Percentiles rank a stretch among this genome's conserved stretches.
Evolutionary conservation across 2,329 filamentous ascomycete species (phyloP).

Genomic region (Sarocladium brachiariae): DNA sequence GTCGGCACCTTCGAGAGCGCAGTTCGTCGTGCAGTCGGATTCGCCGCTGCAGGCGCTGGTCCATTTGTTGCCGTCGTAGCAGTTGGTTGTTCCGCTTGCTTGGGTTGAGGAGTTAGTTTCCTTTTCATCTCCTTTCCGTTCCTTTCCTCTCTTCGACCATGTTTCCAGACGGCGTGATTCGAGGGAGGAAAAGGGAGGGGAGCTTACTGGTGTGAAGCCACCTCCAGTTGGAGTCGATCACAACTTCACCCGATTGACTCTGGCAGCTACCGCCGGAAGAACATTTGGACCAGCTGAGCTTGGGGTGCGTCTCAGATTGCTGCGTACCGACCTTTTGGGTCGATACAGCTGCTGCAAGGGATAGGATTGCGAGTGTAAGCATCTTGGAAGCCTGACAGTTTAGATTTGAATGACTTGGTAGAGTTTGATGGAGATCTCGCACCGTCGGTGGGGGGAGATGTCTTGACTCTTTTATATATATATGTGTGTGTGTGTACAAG

Average conservation of each 20-base stretch:
- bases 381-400: not conserved
- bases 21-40: conserved; percentile 35
- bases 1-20: conserved; percentile 39
- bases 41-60: conserved; percentile 29
- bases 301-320: conserved; percentile 34
- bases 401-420: not conserved
- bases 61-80: conserved; percentile 39
- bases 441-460: too few relatives aligned
- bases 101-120: too few relatives aligned
- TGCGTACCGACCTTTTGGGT: conserved; percentile 36
- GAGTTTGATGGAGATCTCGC: too few relatives aligned
- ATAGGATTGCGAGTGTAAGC: conserved; percentile 6
- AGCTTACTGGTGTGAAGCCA: conserved; percentile 38
- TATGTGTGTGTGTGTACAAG: too few relatives aligned
- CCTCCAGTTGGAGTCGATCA: conserved; percentile 48
- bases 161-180: too few relatives aligned
- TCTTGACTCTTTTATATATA: too few relatives aligned
- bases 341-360: conserved; percentile 27
- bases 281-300: conserved; percentile 38
- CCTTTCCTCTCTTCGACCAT: too few relatives aligned
- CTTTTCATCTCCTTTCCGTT: too few relatives aligned
- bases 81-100: conserved; percentile 32
- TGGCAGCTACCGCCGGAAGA: conserved; percentile 33
- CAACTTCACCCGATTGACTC: conserved; percentile 34
- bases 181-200: too few relatives aligned